Evolutionary conservation across 148 eudicot genomes (phyloP), one percentile per base, ranked within the genome.

Genomic region (Camellia lanceoleosa): DNA sequence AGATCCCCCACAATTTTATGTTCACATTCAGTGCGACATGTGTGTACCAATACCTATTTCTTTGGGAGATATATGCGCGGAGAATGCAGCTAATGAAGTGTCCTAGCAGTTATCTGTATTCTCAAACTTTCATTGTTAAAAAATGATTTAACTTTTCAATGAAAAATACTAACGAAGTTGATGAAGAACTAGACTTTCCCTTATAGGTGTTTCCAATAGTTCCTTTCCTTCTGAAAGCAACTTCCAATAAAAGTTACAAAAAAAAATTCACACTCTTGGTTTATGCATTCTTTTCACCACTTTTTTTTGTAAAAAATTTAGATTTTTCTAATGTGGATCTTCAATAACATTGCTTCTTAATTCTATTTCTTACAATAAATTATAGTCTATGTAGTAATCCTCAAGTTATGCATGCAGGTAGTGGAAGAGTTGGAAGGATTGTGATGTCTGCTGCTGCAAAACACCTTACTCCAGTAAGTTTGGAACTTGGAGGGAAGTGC

Each of bases 401-500:
- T 52, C 0, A 18, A 66, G 9, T 70, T 69, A 9, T 54, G 63
- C 68, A 92, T 54, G 63, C 68, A 92, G 95, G 96, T 56, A 89
- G 80, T 72, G 86, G 86, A 79, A 86, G 88, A 86, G 89, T 92
- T 71, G 96, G 92, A 20, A 82, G 89, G 82, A 89, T 90, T 64
- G 85, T 92, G 51, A 90, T 92, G 96, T 83, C 96, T 58, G 96
- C 96, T 59, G 96, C 96, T 38, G 87, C 89, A 2, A 87, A 85
- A 82, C 89, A 90, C 77, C 90, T 92, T 15, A 92, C 96, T 43
- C 96, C 96, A 58, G 92, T 92, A 74, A 70, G 80, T 54, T 79
- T 92, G 76, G 96, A 92, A 79, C 91, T 92, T 54, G 96, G 96
- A 68, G 96, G 96, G 61, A 92, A 92, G 82, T 83, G 87, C 68